Evolutionary conservation across 176 grass and related monocot genomes (phyloP).

Genomic region (Triticum urartu): DNA sequence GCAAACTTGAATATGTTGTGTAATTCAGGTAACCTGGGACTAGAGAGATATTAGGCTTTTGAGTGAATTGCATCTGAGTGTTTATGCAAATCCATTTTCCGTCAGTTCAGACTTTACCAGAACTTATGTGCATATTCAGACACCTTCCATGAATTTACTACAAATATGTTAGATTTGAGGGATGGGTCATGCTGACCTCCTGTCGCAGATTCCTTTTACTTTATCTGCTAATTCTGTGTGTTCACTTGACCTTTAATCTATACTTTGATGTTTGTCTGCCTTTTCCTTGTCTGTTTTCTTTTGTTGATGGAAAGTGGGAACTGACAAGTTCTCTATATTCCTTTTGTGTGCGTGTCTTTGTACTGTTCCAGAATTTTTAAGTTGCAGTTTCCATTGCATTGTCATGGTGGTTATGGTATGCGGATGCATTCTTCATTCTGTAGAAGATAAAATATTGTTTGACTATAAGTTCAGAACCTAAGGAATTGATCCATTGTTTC

Average conservation of each 20-base stretch:
- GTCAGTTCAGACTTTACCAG: background rate
- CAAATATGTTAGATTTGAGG: background rate
- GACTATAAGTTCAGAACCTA: background rate
- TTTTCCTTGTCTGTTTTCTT: background rate
- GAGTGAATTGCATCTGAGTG: background rate
- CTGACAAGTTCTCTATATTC: background rate
- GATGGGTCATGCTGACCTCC: background rate
- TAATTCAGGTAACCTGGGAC: background rate
- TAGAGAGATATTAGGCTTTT: background rate
- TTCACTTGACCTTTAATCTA: background rate
- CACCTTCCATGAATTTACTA: conserved; percentile 1
- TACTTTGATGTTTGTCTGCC: conserved; percentile 11
- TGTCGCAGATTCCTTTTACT: conserved; percentile 14
- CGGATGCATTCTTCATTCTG: background rate
- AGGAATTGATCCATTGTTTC: background rate
- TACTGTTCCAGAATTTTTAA: background rate
- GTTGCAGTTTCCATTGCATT: background rate
- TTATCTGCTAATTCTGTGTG: background rate
- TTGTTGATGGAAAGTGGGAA: background rate
- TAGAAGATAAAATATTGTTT: background rate
- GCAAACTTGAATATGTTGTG: background rate
- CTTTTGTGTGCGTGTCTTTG: background rate
- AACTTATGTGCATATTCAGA: conserved; percentile 19
- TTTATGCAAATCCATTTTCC: background rate
- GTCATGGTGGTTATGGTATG: background rate